A percentile compares a stretch with the other conserved stretches of the same genome.
These are phyloP conservation scores for Colletotrichum phormii DNA, from an alignment of 2,329 filamentous ascomycete species.

Conservation along the genomic window DNA sequence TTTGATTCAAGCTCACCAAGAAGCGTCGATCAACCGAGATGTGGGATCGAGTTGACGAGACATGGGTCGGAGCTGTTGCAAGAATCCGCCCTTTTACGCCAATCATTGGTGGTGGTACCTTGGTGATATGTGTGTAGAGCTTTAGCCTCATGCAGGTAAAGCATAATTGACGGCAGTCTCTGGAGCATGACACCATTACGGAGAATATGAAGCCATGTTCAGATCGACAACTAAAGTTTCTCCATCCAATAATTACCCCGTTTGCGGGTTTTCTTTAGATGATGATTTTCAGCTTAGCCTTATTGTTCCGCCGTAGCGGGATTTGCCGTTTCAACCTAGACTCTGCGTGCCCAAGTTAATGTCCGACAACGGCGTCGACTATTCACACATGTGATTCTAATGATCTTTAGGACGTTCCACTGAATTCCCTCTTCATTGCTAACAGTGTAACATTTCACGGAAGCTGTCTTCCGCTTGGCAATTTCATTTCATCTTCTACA, in stretches of 20 bases:
- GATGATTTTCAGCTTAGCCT: background rate
- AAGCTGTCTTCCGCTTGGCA: background rate
- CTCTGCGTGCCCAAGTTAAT: background rate
- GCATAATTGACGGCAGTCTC: constrained; percentile 11
- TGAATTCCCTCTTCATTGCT: background rate
- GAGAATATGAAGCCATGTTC: constrained; percentile 4
- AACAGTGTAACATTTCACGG: background rate
- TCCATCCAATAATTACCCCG: constrained; percentile 18
- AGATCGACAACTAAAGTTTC: constrained; percentile 22
- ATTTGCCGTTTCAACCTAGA: background rate
- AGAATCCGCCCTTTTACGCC: background rate
- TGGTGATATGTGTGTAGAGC: background rate
- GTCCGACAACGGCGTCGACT: background rate
- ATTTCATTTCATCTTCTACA: background rate
- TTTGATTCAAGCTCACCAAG: constrained; percentile 13
- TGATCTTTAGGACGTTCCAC: background rate
- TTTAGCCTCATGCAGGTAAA: constrained; percentile 21
- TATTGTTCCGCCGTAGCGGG: no score
- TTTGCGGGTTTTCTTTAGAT: constrained; percentile 15
- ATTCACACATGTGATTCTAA: background rate
- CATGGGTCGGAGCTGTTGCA: background rate
- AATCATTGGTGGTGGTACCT: background rate
- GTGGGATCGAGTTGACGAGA: background rate
- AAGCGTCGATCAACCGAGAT: constrained; percentile 26
- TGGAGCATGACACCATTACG: constrained; percentile 1